Base-by-base conservation (phyloP, 1,284 basidiomycete species). In the Malassezia pachydermatis region DNA sequence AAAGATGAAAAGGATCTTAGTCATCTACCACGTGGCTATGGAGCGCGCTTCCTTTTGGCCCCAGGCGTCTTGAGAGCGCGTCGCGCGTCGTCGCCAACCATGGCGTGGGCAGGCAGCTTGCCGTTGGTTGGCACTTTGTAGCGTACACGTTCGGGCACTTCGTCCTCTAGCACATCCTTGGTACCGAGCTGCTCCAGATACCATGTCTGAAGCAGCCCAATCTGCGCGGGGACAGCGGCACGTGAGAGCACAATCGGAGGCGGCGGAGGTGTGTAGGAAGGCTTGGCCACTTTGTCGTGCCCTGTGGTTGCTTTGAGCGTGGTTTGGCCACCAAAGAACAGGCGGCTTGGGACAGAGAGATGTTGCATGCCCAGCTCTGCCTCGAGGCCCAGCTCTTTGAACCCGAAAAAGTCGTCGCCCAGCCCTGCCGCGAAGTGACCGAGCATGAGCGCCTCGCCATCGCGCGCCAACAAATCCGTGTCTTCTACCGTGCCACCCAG, bases 321-420 rank as follows among this genome's bases (percentile, higher is more conserved):
- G 10, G 14, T 14, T 0, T 29, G 55, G 70, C 83, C 82, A 29
- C 84, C 81, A 62, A 81, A 83, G 67, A 89, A 79, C 27, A 95
- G 72, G 48, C 78, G 79, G 65, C 82, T 82, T 5, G 90, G 90
- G 16, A 94, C 79, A 10, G 78, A 79, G 41, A 94, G 77, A 54
- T 78, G 83, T 1, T 81, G 78, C 55, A 90, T 74, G n/a, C 87
- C 86, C 46, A 86, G 77, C 69, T 95, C 90, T 36, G 79, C 78
- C 41, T 88, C 88, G 48, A 96, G 86, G 17, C 90, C 90, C 34
- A 90, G 75, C 67, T 86, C 88, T 45, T 81, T 79, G 24, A 95
- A 77, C 16, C 89, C 90, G 27, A 96, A 80, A 73, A 89, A 94
- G 73, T 96, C 90, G 62, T 94, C 89, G 29, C 88, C 89, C 14